These are phyloP conservation scores for Flaveria sonorensis DNA, from an alignment of 129 eudicot species.

Conservation along the genomic window DNA sequence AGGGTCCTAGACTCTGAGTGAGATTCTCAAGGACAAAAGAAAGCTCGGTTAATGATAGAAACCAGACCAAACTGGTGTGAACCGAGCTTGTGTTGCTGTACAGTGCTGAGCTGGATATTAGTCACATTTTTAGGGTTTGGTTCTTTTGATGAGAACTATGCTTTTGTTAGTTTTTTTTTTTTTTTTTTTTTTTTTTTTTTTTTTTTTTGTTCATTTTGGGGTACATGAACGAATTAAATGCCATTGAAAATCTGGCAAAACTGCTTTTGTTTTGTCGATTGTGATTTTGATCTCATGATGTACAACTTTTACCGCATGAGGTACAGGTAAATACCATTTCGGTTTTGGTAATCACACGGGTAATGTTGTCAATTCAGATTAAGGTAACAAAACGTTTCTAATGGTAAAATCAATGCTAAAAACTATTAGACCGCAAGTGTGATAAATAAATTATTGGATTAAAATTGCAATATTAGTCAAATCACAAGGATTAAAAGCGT, in stretches of 20 bases:
- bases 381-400: no score
- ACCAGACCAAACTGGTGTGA: slow-evolving; percentile 13
- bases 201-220: background rate
- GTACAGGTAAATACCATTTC: slow-evolving; percentile 8
- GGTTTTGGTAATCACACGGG: background rate
- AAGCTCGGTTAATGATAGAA: slow-evolving; percentile 29
- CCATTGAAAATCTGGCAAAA: slow-evolving; percentile 6
- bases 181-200: no score
- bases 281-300: background rate
- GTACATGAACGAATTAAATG: slow-evolving; percentile 7
- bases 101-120: slow-evolving; percentile 34
- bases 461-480: no score
- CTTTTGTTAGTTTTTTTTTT: background rate
- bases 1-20: slow-evolving; percentile 58
- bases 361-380: no score
- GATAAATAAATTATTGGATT: no score
- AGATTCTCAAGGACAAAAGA: slow-evolving; percentile 51
- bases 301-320: slow-evolving; percentile 2
- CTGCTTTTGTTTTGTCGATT: background rate
- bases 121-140: slow-evolving; percentile 18
- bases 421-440: no score
- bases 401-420: no score
- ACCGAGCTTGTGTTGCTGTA: slow-evolving; percentile 24
- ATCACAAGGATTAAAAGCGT: no score
- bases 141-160: slow-evolving; percentile 20